Percentiles rank a stretch among this genome's conserved stretches.
Conservation (phyloP, 805 yeast genomes). For the Ogataea thermomethanolica region DNA sequence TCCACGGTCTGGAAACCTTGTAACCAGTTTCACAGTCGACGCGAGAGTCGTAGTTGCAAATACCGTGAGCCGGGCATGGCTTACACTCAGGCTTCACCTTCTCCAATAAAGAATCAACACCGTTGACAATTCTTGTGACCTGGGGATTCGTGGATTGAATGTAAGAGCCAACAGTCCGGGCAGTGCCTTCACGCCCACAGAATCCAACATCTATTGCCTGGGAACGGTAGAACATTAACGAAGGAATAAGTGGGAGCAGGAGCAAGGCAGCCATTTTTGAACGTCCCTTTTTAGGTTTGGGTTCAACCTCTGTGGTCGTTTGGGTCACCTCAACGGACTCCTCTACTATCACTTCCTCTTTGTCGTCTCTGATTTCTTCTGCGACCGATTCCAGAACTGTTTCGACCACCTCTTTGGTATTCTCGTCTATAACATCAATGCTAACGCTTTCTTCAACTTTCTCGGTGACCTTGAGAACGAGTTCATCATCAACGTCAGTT, state of each 20-base stretch:
- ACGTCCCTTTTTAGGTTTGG: background rate
- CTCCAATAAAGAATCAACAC: conserved; percentile 28
- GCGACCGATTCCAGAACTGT: too few species aligned
- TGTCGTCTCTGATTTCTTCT: too few species aligned
- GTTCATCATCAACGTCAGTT: conserved; percentile 14
- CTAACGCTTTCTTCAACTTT: background rate
- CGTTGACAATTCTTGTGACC: conserved; percentile 13
- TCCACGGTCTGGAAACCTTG: conserved; percentile 48
- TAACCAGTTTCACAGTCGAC: conserved; percentile 72
- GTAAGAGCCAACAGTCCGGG: conserved; percentile 10
- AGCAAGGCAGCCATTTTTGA: background rate
- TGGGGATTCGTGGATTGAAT: conserved; percentile 18
- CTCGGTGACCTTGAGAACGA: conserved; percentile 1
- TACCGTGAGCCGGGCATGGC: conserved; percentile 78
- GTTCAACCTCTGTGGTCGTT: background rate
- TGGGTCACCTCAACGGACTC: conserved; percentile 9
- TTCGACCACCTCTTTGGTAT: conserved; percentile 6
- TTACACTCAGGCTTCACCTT: conserved; percentile 52
- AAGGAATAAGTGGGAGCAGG: background rate
- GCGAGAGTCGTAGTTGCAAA: conserved; percentile 59
- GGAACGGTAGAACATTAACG: conserved; percentile 56
- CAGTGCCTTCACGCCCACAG: conserved; percentile 58
- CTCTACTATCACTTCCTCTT: conserved; percentile 7
- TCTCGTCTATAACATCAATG: conserved; percentile 8
- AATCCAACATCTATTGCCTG: conserved; percentile 64